Base-by-base conservation (phyloP, 371 early-diverging fungal species). In the Apophysomyces trapeziformis region DNA sequence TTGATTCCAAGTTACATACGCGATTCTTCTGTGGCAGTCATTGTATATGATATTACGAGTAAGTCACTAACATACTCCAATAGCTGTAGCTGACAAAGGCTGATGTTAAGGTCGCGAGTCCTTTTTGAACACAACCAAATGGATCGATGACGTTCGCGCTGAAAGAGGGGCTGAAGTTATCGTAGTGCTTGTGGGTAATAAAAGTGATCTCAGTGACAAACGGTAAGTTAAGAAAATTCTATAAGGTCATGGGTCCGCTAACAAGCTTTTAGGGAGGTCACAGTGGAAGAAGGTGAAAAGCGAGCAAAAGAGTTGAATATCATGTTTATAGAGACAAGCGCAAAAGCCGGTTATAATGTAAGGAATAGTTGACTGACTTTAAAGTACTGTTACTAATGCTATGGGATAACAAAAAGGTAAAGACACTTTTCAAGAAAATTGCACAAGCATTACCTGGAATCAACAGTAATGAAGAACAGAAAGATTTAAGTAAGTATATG, bases 181-280 rank as follows among this genome's bases (percentile, higher is more conserved):
- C 50, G 93, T 99, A 65, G 95, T 99, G 38, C 84, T 99, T 16
- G 98, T 99, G 7, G 99, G 99, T n/a, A 99, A 99, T 87, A 99
- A 99, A 86, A 95, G 94, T 5, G 99, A 99, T 79, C 77, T 99
- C 68, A 89, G 82, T 63, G 95, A 97, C 58, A 95, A 95, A 73
- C 87, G 98, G 90, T 91, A 80, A 67, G 60, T n/a, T 14, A 45
- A 11, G n/a, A 41, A 41, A 14, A 26, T 26, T 26, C 2, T 26
- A 26, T 0, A 26, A 5, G 54, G 21, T 18, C 35, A 44, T 38
- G 7, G 9, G 13, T 13, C 3, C 47, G 47, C 21, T 45, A n/a
- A 18, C 21, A 9, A 18, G 18, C 5, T 50, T 41, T 35, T 56
- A 89, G 92, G 64, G 93, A 97, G 81, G 96, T 98, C 7, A 90